Percentiles rank a stretch among this genome's conserved stretches.
Evolutionary conservation across 1,284 basidiomycete genomes (phyloP).

Genomic region (Austroboletus novae-zelandiae): DNA sequence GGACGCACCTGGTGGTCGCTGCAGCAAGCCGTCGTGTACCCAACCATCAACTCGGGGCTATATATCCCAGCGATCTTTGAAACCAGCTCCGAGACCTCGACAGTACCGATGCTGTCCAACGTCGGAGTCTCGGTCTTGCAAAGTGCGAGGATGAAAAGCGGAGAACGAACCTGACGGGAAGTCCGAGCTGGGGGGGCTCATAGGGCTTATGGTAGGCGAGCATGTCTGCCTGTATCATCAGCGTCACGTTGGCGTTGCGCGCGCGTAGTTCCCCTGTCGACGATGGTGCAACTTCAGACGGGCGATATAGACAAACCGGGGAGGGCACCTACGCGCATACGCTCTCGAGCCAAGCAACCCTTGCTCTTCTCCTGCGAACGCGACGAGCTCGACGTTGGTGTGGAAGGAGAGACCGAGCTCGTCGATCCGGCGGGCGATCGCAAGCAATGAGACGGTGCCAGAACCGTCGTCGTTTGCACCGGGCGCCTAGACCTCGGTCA

Average conservation of each 20-base stretch:
- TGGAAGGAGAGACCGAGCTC: conserved; percentile 60
- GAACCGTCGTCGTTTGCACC: conserved; percentile 80
- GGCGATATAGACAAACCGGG: background rate
- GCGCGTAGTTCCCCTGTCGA: conserved; percentile 52
- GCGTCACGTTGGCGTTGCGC: conserved; percentile 61
- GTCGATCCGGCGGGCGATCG: conserved; percentile 70
- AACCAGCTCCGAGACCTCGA: conserved; percentile 73
- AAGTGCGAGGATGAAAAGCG: background rate
- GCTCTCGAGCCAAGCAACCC: conserved; percentile 63
- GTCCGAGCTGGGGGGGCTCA: conserved; percentile 78
- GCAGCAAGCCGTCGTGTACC: conserved; percentile 79
- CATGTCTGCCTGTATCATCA: conserved; percentile 91
- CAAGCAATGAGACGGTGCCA: conserved; percentile 72
- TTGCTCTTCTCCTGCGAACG: conserved; percentile 75
- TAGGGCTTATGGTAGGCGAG: conserved; percentile 71
- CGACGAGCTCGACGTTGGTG: conserved; percentile 65
- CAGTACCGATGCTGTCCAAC: conserved; percentile 73
- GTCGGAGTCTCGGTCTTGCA: background rate
- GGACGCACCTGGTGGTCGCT: conserved; percentile 73
- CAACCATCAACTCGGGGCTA: conserved; percentile 78
- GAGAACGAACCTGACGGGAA: conserved; percentile 56
- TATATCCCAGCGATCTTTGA: conserved; percentile 73
- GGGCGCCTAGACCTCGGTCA: conserved; percentile 25
- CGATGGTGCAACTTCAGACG: background rate
- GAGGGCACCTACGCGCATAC: conserved; percentile 55